These are phyloP conservation scores for Backusella psychrophila DNA, from an alignment of 192 early-diverging fungal species.

Conservation along the genomic window DNA sequence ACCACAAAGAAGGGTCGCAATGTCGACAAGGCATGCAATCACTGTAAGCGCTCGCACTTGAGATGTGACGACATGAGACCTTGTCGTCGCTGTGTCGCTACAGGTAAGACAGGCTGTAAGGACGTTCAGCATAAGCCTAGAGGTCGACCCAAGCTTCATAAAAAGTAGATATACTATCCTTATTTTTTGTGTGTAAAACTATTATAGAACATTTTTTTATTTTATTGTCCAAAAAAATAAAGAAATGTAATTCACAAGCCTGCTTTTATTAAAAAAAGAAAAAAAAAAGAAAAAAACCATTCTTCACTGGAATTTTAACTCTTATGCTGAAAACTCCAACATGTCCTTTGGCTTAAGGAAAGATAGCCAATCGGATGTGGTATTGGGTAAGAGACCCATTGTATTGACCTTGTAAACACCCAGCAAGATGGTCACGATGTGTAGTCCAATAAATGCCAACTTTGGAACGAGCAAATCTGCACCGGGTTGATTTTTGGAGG, in stretches of 20 bases:
- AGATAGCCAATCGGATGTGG: conserved; percentile 92
- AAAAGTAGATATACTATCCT: conserved; percentile 16
- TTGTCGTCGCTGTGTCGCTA: conserved; percentile 33
- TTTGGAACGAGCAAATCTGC: conserved; percentile 73
- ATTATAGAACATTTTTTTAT: background rate
- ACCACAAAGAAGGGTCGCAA: conserved; percentile 29
- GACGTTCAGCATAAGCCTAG: conserved; percentile 44
- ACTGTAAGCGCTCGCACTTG: conserved; percentile 40
- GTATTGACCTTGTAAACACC: conserved; percentile 89
- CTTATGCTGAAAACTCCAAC: conserved; percentile 12
- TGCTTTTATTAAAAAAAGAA: no score
- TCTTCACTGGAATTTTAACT: background rate
- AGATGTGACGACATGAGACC: conserved; percentile 39
- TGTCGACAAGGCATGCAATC: conserved; percentile 40
- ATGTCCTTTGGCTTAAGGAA: conserved; percentile 72
- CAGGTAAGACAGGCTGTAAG: conserved; percentile 36
- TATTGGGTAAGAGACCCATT: conserved; percentile 96
- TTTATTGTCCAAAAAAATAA: background rate
- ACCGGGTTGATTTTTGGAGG: conserved; percentile 22
- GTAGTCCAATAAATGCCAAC: conserved; percentile 77
- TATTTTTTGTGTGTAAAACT: background rate
- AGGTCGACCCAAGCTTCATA: conserved; percentile 35
- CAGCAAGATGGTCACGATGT: conserved; percentile 75
- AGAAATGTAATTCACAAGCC: background rate
- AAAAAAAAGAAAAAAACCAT: no score